These are phyloP conservation scores for Tuctoria greenei DNA, from an alignment of 176 grass and related monocot genomes.

Conservation along the genomic window DNA sequence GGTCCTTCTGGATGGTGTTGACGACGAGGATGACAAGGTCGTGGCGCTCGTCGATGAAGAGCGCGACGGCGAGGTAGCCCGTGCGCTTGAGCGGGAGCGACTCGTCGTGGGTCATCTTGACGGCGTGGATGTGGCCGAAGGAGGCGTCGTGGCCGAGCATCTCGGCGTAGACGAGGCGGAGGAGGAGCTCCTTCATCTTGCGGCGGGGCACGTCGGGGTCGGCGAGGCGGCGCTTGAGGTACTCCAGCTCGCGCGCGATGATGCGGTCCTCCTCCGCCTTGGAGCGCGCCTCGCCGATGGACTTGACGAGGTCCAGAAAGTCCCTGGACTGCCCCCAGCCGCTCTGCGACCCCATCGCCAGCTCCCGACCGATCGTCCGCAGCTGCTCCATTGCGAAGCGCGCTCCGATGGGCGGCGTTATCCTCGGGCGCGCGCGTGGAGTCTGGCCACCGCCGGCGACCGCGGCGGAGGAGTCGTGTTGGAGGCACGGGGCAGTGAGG, in stretches of 20 bases:
- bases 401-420: not conserved
- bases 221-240: slow-evolving; percentile 82
- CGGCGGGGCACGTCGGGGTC: slow-evolving; percentile 92
- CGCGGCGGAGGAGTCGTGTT: slow-evolving; percentile 17
- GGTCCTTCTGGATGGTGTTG: slow-evolving; percentile 99
- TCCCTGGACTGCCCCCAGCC: slow-evolving; percentile 93
- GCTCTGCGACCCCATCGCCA: slow-evolving; percentile 90
- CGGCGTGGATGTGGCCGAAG: slow-evolving; percentile 97
- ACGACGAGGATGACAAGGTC: slow-evolving; percentile 98
- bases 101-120: slow-evolving; percentile 99
- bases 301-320: slow-evolving; percentile 98
- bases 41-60: slow-evolving; percentile 93
- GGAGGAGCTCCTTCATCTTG: slow-evolving; percentile 95
- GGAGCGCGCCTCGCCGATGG: slow-evolving; percentile 96
- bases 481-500: slow-evolving; percentile 18
- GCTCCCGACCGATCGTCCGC: slow-evolving; percentile 92
- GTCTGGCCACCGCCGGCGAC: slow-evolving; percentile 31
- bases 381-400: slow-evolving; percentile 88
- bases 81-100: slow-evolving; percentile 88
- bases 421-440: not conserved
- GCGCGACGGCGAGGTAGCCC: slow-evolving; percentile 92
- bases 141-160: slow-evolving; percentile 99
- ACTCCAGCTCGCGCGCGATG: slow-evolving; percentile 86
- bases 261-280: slow-evolving; percentile 99
- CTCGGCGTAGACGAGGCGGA: slow-evolving; percentile 97